Evolutionary conservation across 2,329 filamentous ascomycete species (phyloP).

Genomic region (Chaetothyriales sp.): DNA sequence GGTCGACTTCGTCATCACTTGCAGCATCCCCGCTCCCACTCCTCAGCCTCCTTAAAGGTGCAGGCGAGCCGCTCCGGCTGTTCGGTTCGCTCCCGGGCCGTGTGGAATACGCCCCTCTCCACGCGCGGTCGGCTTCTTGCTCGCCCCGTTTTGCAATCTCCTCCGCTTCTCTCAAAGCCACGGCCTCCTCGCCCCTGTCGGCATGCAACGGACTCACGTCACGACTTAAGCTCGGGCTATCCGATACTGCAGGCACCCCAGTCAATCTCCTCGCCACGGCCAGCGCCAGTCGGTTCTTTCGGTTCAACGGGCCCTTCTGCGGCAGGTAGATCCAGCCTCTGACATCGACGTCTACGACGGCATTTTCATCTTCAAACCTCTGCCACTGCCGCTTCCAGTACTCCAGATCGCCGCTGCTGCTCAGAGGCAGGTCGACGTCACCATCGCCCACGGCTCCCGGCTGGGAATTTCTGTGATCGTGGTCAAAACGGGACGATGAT

Average conservation of each 20-base stretch:
- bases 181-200: slow-evolving; percentile 45
- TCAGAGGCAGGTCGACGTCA: slow-evolving; percentile 14
- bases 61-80: slow-evolving; percentile 18
- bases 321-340: slow-evolving; percentile 90
- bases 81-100: slow-evolving; percentile 23
- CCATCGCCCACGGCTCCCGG: slow-evolving; percentile 22
- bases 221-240: slow-evolving; percentile 31
- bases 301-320: slow-evolving; percentile 67
- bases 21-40: slow-evolving; percentile 10
- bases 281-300: slow-evolving; percentile 75
- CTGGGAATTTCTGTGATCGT: slow-evolving; percentile 12
- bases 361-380: slow-evolving; percentile 64
- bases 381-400: slow-evolving; percentile 73
- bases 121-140: slow-evolving; percentile 56
- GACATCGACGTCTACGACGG: slow-evolving; percentile 85
- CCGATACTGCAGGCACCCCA: slow-evolving; percentile 54
- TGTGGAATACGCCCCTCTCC: slow-evolving; percentile 49
- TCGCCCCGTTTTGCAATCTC: slow-evolving; percentile 61
- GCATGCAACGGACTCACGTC: slow-evolving; percentile 29
- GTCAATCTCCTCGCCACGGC: slow-evolving; percentile 77
- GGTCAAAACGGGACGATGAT: slow-evolving; percentile 9
- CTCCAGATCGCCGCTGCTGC: slow-evolving; percentile 48
- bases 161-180: slow-evolving; percentile 61
- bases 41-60: not conserved
- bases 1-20: slow-evolving; percentile 19